A percentile compares a stretch with the other conserved stretches of the same genome.
phyloP scores from a whole-genome alignment of 257 asterid genomes.

The Lavandula angustifolia region DNA sequence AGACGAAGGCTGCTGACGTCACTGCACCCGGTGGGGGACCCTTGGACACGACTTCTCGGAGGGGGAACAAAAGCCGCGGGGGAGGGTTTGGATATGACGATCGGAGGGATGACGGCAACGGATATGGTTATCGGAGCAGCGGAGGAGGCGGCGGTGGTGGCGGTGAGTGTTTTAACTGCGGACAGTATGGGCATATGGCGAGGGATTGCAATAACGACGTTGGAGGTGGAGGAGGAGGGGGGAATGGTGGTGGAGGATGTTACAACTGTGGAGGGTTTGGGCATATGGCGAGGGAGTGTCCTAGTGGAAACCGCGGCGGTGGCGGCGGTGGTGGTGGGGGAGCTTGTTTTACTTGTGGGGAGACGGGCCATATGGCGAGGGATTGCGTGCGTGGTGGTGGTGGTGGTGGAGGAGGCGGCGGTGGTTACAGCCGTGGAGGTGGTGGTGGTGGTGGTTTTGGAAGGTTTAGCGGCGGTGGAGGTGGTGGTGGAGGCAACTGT shows the following conservation, averaged over 20 bases:
- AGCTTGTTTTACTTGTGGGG: constrained; percentile 45
- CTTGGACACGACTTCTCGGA: constrained; percentile 32
- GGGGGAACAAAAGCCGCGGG: constrained; percentile 36
- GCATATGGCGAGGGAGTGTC: constrained; percentile 74
- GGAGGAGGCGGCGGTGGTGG: constrained; percentile 42
- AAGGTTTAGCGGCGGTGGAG: constrained; percentile 40
- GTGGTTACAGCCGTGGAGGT: constrained; percentile 34
- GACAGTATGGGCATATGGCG: constrained; percentile 60
- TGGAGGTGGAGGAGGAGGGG: constrained; percentile 33
- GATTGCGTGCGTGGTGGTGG: constrained; percentile 42
- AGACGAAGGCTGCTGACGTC: constrained; percentile 68
- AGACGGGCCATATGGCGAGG: constrained; percentile 51
- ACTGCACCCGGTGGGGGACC: constrained; percentile 69
- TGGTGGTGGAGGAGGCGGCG: constrained; percentile 35
- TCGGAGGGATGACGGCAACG: constrained; percentile 41
- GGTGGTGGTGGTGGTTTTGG: constrained; percentile 46
- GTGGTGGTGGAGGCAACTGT: constrained; percentile 48
- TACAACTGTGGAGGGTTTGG: constrained; percentile 64
- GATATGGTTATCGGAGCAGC: constrained; percentile 50
- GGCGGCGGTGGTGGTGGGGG: constrained; percentile 38
- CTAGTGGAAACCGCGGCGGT: constrained; percentile 37
- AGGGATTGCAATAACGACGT: constrained; percentile 51
- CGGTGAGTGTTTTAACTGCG: constrained; percentile 65
- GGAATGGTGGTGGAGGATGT: constrained; percentile 45
- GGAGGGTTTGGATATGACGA: constrained; percentile 35